Conservation (phyloP, 306 rosid genomes). For the Acacia crassicarpa region DNA sequence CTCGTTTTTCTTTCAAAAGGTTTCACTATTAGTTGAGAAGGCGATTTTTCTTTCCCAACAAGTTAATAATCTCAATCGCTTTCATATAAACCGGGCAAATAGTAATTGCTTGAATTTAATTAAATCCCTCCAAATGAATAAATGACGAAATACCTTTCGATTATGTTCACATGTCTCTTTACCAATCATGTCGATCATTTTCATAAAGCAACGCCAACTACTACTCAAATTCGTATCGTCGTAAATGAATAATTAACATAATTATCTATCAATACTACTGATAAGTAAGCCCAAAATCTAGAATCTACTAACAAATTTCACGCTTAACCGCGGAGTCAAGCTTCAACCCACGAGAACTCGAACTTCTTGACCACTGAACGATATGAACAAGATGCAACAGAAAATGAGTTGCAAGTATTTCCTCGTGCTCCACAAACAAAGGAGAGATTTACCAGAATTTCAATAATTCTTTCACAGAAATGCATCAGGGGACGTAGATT, state of each 20-base stretch:
- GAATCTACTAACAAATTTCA: background rate
- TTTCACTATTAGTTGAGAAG: background rate
- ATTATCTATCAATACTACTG: background rate
- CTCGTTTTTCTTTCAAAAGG: background rate
- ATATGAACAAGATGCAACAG: background rate
- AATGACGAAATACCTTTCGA: background rate
- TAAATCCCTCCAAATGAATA: background rate
- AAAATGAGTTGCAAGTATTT: background rate
- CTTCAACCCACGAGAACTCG: background rate
- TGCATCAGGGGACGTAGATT: constrained; percentile 24
- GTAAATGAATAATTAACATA: background rate
- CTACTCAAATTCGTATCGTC: background rate
- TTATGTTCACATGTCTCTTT: background rate
- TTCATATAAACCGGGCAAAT: background rate
- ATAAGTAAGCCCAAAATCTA: background rate
- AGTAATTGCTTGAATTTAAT: background rate
- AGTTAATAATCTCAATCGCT: background rate
- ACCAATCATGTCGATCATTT: background rate
- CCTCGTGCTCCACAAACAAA: background rate
- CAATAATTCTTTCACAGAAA: constrained; percentile 14
- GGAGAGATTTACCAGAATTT: background rate
- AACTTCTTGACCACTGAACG: background rate
- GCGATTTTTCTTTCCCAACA: background rate
- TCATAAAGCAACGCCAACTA: background rate
- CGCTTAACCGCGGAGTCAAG: background rate